These are phyloP conservation scores for Rhinocladiella similis DNA, from an alignment of 2,329 filamentous ascomycete species.

Conservation along the genomic window DNA sequence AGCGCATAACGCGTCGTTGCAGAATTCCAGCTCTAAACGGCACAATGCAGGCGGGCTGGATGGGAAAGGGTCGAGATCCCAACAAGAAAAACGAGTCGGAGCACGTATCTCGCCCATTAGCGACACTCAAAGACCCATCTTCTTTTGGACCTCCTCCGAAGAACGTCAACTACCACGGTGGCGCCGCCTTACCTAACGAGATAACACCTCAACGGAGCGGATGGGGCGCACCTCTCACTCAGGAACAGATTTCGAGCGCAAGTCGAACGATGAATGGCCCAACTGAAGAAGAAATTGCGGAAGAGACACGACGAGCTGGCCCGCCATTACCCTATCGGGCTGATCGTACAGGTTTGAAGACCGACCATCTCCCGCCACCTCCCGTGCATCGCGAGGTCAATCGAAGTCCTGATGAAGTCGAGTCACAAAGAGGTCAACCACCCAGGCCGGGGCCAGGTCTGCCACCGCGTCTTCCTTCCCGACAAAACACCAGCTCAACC, in stretches of 20 bases:
- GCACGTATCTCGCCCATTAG: constrained; percentile 64
- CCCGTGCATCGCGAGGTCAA: constrained; percentile 54
- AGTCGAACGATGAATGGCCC: constrained; percentile 34
- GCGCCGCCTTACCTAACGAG: constrained; percentile 45
- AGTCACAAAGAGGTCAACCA: constrained; percentile 27
- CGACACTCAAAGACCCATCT: constrained; percentile 71
- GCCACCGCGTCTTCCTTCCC: constrained; percentile 71
- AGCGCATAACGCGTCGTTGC: neutral
- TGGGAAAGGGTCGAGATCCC: constrained; percentile 56
- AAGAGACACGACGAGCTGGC: constrained; percentile 43
- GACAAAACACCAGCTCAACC: constrained; percentile 53
- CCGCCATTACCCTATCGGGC: constrained; percentile 66
- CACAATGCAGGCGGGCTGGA: constrained; percentile 54
- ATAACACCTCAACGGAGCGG: constrained; percentile 46
- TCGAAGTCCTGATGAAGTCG: constrained; percentile 26
- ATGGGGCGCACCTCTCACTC: constrained; percentile 45
- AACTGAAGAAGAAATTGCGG: constrained; percentile 26
- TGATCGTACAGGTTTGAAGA: constrained; percentile 71
- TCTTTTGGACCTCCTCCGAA: constrained; percentile 81
- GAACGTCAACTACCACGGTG: constrained; percentile 54
- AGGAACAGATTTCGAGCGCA: constrained; percentile 37
- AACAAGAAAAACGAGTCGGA: constrained; percentile 36
- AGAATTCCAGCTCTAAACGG: neutral
- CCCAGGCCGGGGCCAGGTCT: constrained; percentile 54
- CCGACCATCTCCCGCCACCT: constrained; percentile 68